phyloP scores from a whole-genome alignment of 139 green algal genomes.

The Closterium sp. region DNA sequence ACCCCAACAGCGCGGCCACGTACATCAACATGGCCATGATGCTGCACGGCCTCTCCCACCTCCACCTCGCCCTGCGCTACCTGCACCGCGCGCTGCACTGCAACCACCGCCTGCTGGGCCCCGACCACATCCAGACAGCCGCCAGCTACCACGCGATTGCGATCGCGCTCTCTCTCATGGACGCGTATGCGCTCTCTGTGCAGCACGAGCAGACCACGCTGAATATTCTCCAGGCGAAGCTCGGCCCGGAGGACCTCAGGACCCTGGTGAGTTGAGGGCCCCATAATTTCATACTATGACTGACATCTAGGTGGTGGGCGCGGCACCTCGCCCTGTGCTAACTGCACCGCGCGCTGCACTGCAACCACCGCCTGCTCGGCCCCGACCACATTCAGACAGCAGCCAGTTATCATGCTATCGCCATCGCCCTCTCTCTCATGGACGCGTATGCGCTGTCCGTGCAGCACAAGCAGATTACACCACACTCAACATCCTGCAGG shows the following conservation, averaged over 20 bases:
- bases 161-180: slow-evolving; percentile 61
- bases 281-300: too few relatives aligned
- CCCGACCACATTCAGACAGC: slow-evolving; percentile 57
- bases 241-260: slow-evolving; percentile 53
- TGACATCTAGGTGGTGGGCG: slow-evolving; percentile 53
- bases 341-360: slow-evolving; percentile 56
- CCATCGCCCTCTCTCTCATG: slow-evolving; percentile 60
- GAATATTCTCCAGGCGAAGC: slow-evolving; percentile 51
- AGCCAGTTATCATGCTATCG: slow-evolving; percentile 55
- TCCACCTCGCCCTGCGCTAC: slow-evolving; percentile 52
- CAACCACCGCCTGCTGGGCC: slow-evolving; percentile 53
- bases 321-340: slow-evolving; percentile 52
- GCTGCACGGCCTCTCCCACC: slow-evolving; percentile 53
- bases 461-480: slow-evolving; percentile 59
- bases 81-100: slow-evolving; percentile 57
- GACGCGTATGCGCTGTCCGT: slow-evolving; percentile 55
- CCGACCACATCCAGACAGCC: slow-evolving; percentile 57
- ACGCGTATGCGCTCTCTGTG: slow-evolving; percentile 53
- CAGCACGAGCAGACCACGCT: slow-evolving; percentile 59
- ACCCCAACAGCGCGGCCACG: slow-evolving; percentile 58
- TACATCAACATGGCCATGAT: slow-evolving; percentile 64
- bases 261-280: slow-evolving; percentile 47
- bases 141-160: slow-evolving; percentile 58
- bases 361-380: slow-evolving; percentile 54
- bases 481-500: slow-evolving; percentile 52